These are phyloP conservation scores for Russula ochroleuca DNA, from an alignment of 768 basidiomycete species.

Conservation along the genomic window DNA sequence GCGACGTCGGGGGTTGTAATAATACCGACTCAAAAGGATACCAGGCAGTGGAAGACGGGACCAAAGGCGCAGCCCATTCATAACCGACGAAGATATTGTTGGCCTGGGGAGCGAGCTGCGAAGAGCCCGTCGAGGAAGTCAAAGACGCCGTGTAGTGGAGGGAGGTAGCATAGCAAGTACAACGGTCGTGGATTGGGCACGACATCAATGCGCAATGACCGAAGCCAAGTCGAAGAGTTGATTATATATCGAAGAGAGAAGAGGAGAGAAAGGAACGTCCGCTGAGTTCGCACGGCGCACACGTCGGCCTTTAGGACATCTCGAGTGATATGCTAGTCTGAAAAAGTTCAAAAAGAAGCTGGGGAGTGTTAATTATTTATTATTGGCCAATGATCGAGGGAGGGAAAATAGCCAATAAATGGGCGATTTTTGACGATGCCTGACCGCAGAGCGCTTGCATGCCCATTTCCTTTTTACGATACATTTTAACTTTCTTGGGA, in stretches of 20 bases:
- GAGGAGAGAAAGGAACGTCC: constrained; percentile 12
- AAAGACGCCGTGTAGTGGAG: constrained; percentile 15
- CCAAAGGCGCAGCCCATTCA: constrained; percentile 15
- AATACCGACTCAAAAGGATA: constrained; percentile 10
- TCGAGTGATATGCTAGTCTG: constrained; percentile 13
- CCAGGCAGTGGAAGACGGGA: constrained; percentile 5
- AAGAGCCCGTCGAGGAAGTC: background rate
- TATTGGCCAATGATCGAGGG: constrained; percentile 21
- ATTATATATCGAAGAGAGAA: constrained; percentile 13
- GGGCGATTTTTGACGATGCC: constrained; percentile 13
- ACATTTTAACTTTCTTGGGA: constrained; percentile 17
- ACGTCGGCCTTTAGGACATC: constrained; percentile 20
- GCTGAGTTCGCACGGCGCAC: constrained; percentile 20
- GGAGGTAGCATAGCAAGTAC: constrained; percentile 13
- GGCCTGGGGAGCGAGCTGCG: constrained; percentile 14
- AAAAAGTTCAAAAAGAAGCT: constrained; percentile 23
- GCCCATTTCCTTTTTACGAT: constrained; percentile 18
- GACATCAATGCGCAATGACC: constrained; percentile 14
- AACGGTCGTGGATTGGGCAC: constrained; percentile 20
- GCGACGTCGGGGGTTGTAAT: constrained; percentile 4
- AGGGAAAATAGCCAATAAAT: constrained; percentile 4
- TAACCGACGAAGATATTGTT: constrained; percentile 16
- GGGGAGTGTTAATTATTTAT: constrained; percentile 14
- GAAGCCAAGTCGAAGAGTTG: constrained; percentile 1
- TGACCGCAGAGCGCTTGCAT: background rate